These are phyloP conservation scores for Termitomyces sp. DNA, from an alignment of 768 basidiomycete genomes.

Conservation along the genomic window DNA sequence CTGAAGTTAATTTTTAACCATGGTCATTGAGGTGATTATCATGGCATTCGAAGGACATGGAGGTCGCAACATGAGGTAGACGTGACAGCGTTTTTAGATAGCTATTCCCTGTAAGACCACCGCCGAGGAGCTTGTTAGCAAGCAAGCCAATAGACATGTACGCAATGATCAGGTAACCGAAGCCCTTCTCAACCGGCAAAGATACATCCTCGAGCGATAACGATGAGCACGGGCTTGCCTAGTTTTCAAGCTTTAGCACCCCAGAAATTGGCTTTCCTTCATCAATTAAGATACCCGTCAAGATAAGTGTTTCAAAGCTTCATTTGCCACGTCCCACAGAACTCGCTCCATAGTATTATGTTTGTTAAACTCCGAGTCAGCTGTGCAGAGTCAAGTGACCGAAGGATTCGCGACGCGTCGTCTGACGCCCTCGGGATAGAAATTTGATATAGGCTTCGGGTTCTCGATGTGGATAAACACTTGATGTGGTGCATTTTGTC, in stretches of 20 bases:
- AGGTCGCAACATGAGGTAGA: neutral
- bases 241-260: neutral
- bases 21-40: too few relatives aligned
- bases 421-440: too few relatives aligned
- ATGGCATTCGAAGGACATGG: neutral
- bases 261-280: neutral
- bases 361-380: neutral
- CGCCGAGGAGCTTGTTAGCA: neutral
- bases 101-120: neutral
- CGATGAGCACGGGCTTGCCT: neutral
- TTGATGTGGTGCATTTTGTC: neutral
- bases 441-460: too few relatives aligned
- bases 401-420: neutral
- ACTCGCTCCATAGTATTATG: neutral
- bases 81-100: neutral
- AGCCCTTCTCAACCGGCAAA: neutral
- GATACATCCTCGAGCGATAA: neutral
- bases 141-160: neutral
- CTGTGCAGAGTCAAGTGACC: neutral
- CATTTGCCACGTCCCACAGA: neutral
- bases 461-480: too few relatives aligned
- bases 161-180: neutral
- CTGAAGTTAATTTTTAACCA: neutral
- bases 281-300: neutral
- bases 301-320: neutral